These are phyloP conservation scores for Tirmania nivea DNA, from an alignment of 495 filamentous ascomycete species.

Conservation along the genomic window DNA sequence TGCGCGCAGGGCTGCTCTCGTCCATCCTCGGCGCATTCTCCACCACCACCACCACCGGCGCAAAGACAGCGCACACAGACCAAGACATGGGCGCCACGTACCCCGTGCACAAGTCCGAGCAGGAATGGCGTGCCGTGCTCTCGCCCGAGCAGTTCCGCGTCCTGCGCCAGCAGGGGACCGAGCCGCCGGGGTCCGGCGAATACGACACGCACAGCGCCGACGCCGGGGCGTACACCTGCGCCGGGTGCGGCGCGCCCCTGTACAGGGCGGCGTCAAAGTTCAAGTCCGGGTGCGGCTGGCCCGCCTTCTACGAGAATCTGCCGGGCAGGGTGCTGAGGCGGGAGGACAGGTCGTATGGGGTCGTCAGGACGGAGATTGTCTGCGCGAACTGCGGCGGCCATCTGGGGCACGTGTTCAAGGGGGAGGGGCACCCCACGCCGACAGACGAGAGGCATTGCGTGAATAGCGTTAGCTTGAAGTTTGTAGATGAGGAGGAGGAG, in stretches of 20 bases:
- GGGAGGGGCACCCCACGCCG: constrained; percentile 71
- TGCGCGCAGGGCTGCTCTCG: too few relatives aligned
- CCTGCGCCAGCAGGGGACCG: constrained; percentile 77
- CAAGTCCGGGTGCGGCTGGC: constrained; percentile 91
- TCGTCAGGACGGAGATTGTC: constrained; percentile 77
- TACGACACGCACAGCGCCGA: constrained; percentile 69
- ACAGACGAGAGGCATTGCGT: constrained; percentile 96
- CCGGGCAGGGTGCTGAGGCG: constrained; percentile 71
- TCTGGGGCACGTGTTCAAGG: constrained; percentile 93
- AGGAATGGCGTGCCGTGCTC: constrained; percentile 76
- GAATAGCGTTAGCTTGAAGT: constrained; percentile 79
- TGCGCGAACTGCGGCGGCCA: constrained; percentile 89
- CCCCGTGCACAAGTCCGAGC: constrained; percentile 54
- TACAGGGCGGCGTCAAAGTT: constrained; percentile 88
- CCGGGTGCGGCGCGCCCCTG: constrained; percentile 64
- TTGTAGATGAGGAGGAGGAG: constrained; percentile 36
- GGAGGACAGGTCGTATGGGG: constrained; percentile 54
- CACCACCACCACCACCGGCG: too few relatives aligned
- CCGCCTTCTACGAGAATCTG: constrained; percentile 85
- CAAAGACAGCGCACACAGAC: too few relatives aligned
- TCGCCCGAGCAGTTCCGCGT: constrained; percentile 78
- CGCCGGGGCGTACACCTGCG: constrained; percentile 61
- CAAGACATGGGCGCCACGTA: constrained; percentile 18
- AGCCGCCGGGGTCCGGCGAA: constrained; percentile 52
- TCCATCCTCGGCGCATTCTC: too few relatives aligned